A percentile compares a stretch with the other conserved stretches of the same genome.
Evolutionary conservation across 1,284 basidiomycete genomes (phyloP).

Genomic region (Ceratorhiza oryzae-sativae): DNA sequence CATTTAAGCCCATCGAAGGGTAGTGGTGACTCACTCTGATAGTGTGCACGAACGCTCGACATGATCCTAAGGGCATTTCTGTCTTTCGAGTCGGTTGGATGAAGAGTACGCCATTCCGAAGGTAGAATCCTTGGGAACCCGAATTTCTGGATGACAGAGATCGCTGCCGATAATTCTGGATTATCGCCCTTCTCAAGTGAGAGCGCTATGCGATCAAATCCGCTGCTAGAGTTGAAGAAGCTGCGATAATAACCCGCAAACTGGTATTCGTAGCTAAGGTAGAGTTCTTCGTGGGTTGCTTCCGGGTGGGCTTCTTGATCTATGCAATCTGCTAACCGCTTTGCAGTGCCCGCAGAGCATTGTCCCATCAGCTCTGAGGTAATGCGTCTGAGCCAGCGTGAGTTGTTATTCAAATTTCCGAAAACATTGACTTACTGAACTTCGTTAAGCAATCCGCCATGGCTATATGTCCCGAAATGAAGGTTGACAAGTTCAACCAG

Average conservation of each 20-base stretch:
- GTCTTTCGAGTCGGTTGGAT: neutral
- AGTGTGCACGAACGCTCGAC: conserved; percentile 20
- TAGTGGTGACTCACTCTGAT: conserved; percentile 7
- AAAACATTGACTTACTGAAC: conserved; percentile 1
- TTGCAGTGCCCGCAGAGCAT: neutral
- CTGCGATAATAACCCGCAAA: conserved; percentile 14
- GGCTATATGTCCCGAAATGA: conserved; percentile 1
- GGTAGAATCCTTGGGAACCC: neutral
- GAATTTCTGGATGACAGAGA: neutral
- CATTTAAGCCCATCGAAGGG: too few species aligned
- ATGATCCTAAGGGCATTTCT: conserved; percentile 7
- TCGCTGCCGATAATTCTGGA: neutral
- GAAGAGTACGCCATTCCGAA: neutral
- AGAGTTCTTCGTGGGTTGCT: conserved; percentile 3
- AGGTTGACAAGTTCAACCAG: neutral
- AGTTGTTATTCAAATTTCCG: too few species aligned
- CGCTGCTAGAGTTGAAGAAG: neutral
- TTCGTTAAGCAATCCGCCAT: conserved; percentile 2
- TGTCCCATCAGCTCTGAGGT: neutral
- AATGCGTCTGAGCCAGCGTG: neutral
- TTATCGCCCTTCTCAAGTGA: neutral
- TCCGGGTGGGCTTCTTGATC: neutral
- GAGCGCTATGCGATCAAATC: neutral
- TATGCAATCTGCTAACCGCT: neutral
- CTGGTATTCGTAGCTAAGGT: neutral